Conservation (phyloP, 2,329 filamentous ascomycete genomes). For the Microcyclosporella mali region DNA sequence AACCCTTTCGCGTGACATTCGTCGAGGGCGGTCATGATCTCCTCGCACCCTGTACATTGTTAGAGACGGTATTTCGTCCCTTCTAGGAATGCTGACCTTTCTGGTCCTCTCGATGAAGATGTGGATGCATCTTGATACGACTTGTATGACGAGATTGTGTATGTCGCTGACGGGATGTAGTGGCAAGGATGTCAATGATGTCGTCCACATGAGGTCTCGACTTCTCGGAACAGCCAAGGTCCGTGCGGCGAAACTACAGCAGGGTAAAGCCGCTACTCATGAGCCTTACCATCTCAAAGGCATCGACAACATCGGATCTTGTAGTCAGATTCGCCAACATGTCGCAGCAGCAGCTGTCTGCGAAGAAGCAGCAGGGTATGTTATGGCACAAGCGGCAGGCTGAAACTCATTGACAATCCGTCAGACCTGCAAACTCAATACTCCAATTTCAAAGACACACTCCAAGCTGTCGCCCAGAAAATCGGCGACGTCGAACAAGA, state of each 20-base stretch:
- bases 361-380: conserved; percentile 69
- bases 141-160: not conserved
- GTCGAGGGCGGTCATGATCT: conserved; percentile 87
- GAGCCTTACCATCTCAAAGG: no score
- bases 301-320: no score
- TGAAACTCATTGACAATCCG: conserved; percentile 3
- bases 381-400: not conserved
- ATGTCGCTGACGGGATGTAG: not conserved
- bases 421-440: conserved; percentile 76
- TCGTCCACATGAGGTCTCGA: not conserved
- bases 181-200: conserved; percentile 3
- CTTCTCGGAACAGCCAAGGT: no score
- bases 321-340: conserved; percentile 30
- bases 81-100: conserved; percentile 50
- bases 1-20: conserved; percentile 93
- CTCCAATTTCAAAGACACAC: conserved; percentile 65
- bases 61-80: conserved; percentile 3
- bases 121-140: conserved; percentile 73
- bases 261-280: no score
- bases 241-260: no score
- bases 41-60: conserved; percentile 68
- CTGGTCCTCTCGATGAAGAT: conserved; percentile 90
- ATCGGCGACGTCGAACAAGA: conserved; percentile 98
- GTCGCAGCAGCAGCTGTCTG: conserved; percentile 46
- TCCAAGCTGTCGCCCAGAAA: conserved; percentile 91